A percentile compares a stretch with the other conserved stretches of the same genome.
Evolutionary conservation across 1,284 basidiomycete species (phyloP).

Genomic region (Stereum hirsutum): DNA sequence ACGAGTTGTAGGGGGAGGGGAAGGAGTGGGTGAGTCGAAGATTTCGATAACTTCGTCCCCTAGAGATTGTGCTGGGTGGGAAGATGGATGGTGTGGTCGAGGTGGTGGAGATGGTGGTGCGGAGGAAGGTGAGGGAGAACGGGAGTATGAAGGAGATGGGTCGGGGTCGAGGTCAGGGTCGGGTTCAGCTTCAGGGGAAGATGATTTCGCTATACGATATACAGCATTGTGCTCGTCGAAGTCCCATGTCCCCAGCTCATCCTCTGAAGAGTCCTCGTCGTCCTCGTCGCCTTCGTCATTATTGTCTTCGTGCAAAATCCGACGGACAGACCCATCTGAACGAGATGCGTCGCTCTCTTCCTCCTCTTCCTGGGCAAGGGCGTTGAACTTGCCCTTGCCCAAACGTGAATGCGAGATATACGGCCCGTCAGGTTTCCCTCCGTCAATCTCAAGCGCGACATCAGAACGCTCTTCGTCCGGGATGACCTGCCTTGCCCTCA

Average conservation of each 20-base stretch:
- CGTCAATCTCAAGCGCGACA: no score
- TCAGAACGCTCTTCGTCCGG: no score
- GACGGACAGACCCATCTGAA: no score
- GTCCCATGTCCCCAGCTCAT: constrained; percentile 34
- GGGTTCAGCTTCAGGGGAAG: constrained; percentile 9
- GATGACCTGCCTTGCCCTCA: not conserved
- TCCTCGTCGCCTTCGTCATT: not conserved
- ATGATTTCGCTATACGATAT: constrained; percentile 10
- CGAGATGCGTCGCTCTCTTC: no score
- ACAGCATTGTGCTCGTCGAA: constrained; percentile 27
- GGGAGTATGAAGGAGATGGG: constrained; percentile 10
- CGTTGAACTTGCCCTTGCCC: no score
- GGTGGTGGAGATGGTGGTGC: not conserved
- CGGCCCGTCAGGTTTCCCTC: no score
- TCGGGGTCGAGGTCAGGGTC: constrained; percentile 20
- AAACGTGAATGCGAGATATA: no score
- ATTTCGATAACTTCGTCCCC: constrained; percentile 1
- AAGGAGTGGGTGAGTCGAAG: not conserved
- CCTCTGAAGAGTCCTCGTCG: constrained; percentile 28
- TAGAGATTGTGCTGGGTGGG: no score
- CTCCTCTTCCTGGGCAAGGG: no score
- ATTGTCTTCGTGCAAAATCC: not conserved
- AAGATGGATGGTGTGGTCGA: no score
- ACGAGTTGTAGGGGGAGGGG: not conserved
- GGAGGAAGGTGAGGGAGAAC: constrained; percentile 4